Conservation (phyloP, 495 filamentous ascomycete genomes). For the Tuber borchii region DNA sequence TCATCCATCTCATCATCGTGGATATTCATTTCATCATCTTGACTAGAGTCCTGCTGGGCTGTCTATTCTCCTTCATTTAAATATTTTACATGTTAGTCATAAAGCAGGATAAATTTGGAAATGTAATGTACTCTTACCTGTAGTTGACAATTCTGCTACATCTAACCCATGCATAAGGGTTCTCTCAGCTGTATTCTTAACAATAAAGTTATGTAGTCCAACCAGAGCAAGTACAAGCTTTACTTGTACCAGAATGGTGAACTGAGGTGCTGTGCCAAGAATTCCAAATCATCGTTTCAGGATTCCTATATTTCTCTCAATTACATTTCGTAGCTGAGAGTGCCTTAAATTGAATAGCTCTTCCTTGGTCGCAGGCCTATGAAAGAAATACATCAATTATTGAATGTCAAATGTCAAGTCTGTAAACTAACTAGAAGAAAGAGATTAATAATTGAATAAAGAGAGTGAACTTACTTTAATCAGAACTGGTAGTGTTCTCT, state of each 20-base stretch:
- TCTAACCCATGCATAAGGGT: neutral
- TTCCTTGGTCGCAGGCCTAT: neutral
- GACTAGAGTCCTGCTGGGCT: no score
- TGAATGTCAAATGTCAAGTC: neutral
- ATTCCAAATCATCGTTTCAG: neutral
- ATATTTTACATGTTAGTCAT: neutral
- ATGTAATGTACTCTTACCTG: neutral
- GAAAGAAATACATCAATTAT: neutral
- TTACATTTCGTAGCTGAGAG: neutral
- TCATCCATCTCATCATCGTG: neutral
- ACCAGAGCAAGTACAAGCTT: neutral
- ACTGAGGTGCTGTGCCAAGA: neutral
- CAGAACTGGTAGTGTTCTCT: neutral
- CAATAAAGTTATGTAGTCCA: neutral
- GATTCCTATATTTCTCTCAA: neutral
- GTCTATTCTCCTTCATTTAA: neutral
- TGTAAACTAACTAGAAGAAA: neutral
- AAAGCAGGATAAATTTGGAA: neutral
- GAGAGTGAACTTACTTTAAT: neutral
- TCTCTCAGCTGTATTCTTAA: neutral
- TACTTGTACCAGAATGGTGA: neutral
- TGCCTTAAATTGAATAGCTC: neutral
- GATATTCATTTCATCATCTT: no score
- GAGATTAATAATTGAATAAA: neutral
- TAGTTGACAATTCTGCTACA: neutral